A percentile compares a stretch with the other conserved stretches of the same genome.
These are phyloP conservation scores for Ophiostoma ulmi DNA, from an alignment of 2,329 filamentous ascomycete species.

Conservation along the genomic window DNA sequence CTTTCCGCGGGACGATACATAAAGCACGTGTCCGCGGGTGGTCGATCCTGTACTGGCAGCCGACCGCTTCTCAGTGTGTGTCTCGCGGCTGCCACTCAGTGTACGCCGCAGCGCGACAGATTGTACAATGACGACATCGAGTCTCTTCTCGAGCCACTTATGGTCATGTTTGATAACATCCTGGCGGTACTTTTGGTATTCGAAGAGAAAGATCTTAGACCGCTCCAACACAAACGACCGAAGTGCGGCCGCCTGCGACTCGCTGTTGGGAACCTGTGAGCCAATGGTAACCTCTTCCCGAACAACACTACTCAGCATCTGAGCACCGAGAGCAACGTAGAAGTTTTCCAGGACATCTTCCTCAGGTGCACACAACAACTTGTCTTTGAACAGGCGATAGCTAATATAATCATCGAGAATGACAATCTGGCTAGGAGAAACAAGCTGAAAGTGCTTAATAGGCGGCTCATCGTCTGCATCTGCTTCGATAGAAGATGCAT, in stretches of 20 bases:
- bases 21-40: conserved; percentile 54
- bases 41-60: conserved; percentile 57
- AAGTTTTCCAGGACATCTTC: conserved; percentile 83
- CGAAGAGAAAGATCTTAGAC: conserved; percentile 83
- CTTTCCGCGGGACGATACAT: conserved; percentile 62
- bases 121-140: conserved; percentile 71
- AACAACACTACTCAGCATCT: conserved; percentile 69
- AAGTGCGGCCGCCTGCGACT: conserved; percentile 49
- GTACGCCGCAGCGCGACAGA: conserved; percentile 72
- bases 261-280: conserved; percentile 53
- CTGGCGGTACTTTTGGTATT: conserved; percentile 60
- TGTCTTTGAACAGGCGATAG: conserved; percentile 81
- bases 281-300: conserved; percentile 74
- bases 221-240: conserved; percentile 81
- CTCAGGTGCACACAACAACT: conserved; percentile 79
- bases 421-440: conserved; percentile 65
- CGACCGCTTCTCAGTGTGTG: conserved; percentile 68
- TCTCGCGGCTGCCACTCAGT: conserved; percentile 62
- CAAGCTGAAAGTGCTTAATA: conserved; percentile 74
- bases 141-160: conserved; percentile 83
- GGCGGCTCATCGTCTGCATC: conserved; percentile 48
- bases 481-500: neutral
- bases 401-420: conserved; percentile 84
- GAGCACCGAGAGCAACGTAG: conserved; percentile 74
- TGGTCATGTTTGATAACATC: conserved; percentile 81